Conservation (phyloP, 192 early-diverging fungal genomes). For the Phlyctochytrium arcticum region DNA sequence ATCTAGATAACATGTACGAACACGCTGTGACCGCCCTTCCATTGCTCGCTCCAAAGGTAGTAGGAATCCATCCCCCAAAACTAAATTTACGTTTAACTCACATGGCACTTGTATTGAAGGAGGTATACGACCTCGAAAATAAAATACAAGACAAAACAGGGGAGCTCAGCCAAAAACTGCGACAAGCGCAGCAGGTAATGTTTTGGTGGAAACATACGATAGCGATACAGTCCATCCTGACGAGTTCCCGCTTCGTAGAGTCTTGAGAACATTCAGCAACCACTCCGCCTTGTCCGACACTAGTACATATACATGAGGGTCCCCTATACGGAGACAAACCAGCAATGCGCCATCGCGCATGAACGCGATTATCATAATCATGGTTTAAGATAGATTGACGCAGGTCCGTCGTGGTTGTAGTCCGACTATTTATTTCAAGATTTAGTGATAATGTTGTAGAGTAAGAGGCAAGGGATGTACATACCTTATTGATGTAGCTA, state of each 20-base stretch:
- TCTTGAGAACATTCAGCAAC: too few relatives aligned
- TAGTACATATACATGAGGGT: too few relatives aligned
- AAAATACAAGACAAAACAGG: background rate
- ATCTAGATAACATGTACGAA: background rate
- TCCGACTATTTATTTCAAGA: slow-evolving; percentile 61
- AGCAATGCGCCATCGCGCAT: too few relatives aligned
- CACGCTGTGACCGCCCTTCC: background rate
- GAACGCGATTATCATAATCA: too few relatives aligned
- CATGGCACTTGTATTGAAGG: background rate
- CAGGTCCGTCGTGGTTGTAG: slow-evolving; percentile 89
- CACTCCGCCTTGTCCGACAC: too few relatives aligned
- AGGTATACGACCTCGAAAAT: background rate
- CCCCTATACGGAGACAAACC: too few relatives aligned
- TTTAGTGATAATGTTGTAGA: too few relatives aligned
- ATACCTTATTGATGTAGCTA: slow-evolving; percentile 32
- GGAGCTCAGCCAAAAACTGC: background rate
- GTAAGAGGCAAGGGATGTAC: too few relatives aligned
- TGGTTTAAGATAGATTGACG: slow-evolving; percentile 55
- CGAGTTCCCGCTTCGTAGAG: too few relatives aligned
- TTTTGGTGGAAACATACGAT: too few relatives aligned
- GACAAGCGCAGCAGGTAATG: background rate
- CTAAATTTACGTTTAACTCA: background rate
- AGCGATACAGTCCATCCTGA: too few relatives aligned
- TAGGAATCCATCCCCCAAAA: too few relatives aligned
- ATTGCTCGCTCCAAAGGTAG: background rate